Conservation (phyloP, 1,284 basidiomycete genomes). For the Rhodotorula sp. region DNA sequence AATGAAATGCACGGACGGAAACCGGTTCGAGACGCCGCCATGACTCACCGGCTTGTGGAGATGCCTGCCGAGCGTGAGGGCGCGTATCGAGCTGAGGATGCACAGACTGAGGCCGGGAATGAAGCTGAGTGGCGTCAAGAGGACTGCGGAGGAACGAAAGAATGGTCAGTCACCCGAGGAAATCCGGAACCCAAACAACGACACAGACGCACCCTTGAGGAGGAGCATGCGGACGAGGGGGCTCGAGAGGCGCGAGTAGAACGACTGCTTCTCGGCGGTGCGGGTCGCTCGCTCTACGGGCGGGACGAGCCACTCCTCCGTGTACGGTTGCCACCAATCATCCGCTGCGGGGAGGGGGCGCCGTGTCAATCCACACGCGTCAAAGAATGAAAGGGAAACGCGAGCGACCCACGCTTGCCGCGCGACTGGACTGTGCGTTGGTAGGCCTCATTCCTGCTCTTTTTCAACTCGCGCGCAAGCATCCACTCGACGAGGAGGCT, state of each 20-base stretch:
- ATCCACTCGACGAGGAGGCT: slow-evolving; percentile 38
- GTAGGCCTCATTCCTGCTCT: slow-evolving; percentile 41
- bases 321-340: slow-evolving; percentile 44
- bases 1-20: no score
- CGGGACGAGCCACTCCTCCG: slow-evolving; percentile 46
- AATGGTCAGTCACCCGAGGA: background rate
- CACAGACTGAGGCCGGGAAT: slow-evolving; percentile 43
- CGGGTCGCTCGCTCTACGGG: slow-evolving; percentile 43
- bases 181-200: no score
- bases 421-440: slow-evolving; percentile 39
- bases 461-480: slow-evolving; percentile 36
- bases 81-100: slow-evolving; percentile 39
- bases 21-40: no score
- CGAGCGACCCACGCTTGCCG: slow-evolving; percentile 42
- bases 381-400: no score
- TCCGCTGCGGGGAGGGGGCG: background rate
- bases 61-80: slow-evolving; percentile 35
- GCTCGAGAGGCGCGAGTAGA: slow-evolving; percentile 38
- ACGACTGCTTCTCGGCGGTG: slow-evolving; percentile 38
- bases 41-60: slow-evolving; percentile 41
- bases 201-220: slow-evolving; percentile 37
- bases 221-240: slow-evolving; percentile 42
- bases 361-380: no score
- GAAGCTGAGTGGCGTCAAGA: slow-evolving; percentile 46
- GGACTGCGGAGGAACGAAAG: slow-evolving; percentile 25